Base-by-base conservation (phyloP, 495 filamentous ascomycete genomes). In the Rostrohypoxylon terebratum region DNA sequence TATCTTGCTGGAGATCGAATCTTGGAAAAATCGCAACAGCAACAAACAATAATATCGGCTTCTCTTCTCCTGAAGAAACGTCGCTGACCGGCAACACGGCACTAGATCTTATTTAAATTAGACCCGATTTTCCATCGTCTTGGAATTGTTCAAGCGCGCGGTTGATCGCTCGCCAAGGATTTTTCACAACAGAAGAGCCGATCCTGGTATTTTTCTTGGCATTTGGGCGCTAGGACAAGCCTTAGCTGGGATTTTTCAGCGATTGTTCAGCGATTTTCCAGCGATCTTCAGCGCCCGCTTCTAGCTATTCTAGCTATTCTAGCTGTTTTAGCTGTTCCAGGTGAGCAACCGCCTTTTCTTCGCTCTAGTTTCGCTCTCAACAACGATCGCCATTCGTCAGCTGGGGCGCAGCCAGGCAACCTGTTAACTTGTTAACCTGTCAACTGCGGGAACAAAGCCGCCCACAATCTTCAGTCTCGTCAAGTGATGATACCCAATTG, bases 101-200 rank as follows among this genome's bases (percentile, higher is more conserved):
- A 69, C 48, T 53, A 53, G 33, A 63, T 45, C 65, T 66, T 16
- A 55, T 34, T 20, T 20, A 55, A 69, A 66, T 42, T 51, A 74
- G 55, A 63, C 57, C 64, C 55, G 44, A 34, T 54, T 42, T 63
- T 66, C 33, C 50, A 48, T 58, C 14, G 64, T 72, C 45, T 69
- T 69, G 66, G 66, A 34, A 61, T 55, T 55, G 47, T 7, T 68
- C 71, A 69, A 74, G 71, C 71, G 71, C 66, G 71, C 66, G 71
- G 71, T 66, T 66, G 71, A 55, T 63, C 53, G 58, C n/a, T 66
- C 36, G 62, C 71, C 71, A 74, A 74, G 66, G n/a, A 69, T 59
- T 53, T 63, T 11, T 28, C 58, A 61, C 58, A 61, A 20, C 45
- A 10, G 21, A 53, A 61, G 48, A 69, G 51, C 48, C 36, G 60